Evolutionary conservation across 345 rosid genomes (phyloP).

Genomic region (Eucalyptus marginata): DNA sequence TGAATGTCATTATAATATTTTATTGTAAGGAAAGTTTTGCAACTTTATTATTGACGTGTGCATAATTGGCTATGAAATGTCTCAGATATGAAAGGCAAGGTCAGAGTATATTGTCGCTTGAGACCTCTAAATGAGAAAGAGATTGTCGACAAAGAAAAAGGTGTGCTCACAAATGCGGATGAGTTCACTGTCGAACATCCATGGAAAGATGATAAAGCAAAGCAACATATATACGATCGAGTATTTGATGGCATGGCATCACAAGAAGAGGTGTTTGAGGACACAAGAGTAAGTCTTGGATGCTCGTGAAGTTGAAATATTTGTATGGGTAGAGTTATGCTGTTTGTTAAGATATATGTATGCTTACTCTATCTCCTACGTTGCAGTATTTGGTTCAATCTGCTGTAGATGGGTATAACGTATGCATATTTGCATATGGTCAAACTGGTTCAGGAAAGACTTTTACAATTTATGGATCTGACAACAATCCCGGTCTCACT

Average conservation of each 20-base stretch:
- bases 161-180: constrained; percentile 34
- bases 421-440: constrained; percentile 96
- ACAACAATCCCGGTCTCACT: constrained; percentile 71
- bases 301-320: neutral
- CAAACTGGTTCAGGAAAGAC: constrained; percentile 99
- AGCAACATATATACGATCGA: constrained; percentile 90
- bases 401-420: constrained; percentile 92
- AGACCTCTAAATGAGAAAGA: constrained; percentile 86
- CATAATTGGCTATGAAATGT: neutral
- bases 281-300: constrained; percentile 50
- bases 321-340: neutral
- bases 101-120: constrained; percentile 83
- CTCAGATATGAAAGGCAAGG: constrained; percentile 94
- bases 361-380: neutral
- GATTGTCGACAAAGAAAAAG: constrained; percentile 36
- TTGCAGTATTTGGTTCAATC: constrained; percentile 88
- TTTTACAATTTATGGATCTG: constrained; percentile 86
- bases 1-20: neutral
- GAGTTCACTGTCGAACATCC: constrained; percentile 92
- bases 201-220: constrained; percentile 86
- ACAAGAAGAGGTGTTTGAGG: constrained; percentile 87
- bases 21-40: neutral
- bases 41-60: neutral
- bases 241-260: constrained; percentile 69
- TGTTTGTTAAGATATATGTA: neutral